Conservation (phyloP, 2,329 filamentous ascomycete genomes). For the Aspergillus eucalypticola region DNA sequence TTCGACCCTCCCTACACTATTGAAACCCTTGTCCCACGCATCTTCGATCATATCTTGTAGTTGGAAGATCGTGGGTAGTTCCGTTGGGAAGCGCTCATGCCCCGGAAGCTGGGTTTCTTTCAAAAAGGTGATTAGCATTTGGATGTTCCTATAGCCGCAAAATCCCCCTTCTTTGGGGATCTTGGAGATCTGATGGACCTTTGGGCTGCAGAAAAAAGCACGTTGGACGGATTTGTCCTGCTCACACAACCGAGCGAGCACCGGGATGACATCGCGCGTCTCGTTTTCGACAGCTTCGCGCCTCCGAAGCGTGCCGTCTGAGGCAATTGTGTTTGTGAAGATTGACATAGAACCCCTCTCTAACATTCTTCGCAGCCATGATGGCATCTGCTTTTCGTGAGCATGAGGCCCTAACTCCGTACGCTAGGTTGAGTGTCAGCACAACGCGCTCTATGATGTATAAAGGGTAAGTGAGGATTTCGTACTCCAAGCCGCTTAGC, state of each 20-base stretch:
- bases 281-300: constrained; percentile 51
- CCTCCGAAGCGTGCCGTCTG: constrained; percentile 46
- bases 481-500: constrained; percentile 36
- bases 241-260: constrained; percentile 64
- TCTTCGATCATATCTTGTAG: constrained; percentile 84
- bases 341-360: constrained; percentile 59
- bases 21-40: constrained; percentile 86
- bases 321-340: constrained; percentile 52
- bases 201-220: constrained; percentile 77
- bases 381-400: constrained; percentile 73
- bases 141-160: constrained; percentile 93
- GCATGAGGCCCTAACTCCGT: constrained; percentile 70
- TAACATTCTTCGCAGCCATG: constrained; percentile 65
- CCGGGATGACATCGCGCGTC: constrained; percentile 58
- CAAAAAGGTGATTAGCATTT: constrained; percentile 83
- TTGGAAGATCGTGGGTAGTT: constrained; percentile 73
- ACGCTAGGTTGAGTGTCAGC: constrained; percentile 42
- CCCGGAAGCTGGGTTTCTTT: constrained; percentile 60
- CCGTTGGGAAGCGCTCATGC: constrained; percentile 58
- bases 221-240: constrained; percentile 65
- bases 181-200: constrained; percentile 78
- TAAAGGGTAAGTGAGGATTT: background rate
- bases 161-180: constrained; percentile 82
- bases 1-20: constrained; percentile 70
- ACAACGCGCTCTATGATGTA: constrained; percentile 2